A percentile compares a stretch with the other conserved stretches of the same genome.
These are phyloP conservation scores for Pleurotus platypus DNA, from an alignment of 768 basidiomycete species.

Conservation along the genomic window DNA sequence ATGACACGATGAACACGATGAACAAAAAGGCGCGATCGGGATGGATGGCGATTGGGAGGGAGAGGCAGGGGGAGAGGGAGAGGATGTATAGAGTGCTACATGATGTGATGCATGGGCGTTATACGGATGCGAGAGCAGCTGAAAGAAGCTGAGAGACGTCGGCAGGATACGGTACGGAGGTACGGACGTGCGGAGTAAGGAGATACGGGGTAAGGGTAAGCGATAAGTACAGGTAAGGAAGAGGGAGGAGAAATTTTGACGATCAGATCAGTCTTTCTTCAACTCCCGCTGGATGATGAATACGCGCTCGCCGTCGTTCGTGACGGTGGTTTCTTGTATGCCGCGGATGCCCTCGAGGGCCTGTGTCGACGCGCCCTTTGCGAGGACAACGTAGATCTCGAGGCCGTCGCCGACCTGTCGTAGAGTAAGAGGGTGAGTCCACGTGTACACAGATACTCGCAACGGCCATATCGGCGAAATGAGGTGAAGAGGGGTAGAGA, in stretches of 20 bases:
- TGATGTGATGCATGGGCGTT: too few relatives aligned
- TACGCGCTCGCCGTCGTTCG: slow-evolving; percentile 65
- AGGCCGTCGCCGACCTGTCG: slow-evolving; percentile 89
- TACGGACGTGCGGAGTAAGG: too few relatives aligned
- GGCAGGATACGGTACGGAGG: not conserved
- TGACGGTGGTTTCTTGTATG: slow-evolving; percentile 59
- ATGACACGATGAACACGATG: not conserved
- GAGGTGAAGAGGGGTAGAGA: not conserved
- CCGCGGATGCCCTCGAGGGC: slow-evolving; percentile 54
- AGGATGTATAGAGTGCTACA: not conserved
- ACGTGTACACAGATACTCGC: too few relatives aligned
- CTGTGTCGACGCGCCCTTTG: slow-evolving; percentile 59
- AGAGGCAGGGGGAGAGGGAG: not conserved
- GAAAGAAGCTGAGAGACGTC: not conserved
- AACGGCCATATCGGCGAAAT: not conserved
- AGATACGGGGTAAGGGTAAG: not conserved
- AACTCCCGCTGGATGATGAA: slow-evolving; percentile 75
- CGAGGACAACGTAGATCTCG: slow-evolving; percentile 85
- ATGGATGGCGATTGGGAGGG: not conserved
- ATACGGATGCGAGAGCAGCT: not conserved
- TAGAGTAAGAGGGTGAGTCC: not conserved
- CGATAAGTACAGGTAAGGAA: not conserved
- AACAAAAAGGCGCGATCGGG: not conserved
- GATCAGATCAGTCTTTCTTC: slow-evolving; percentile 66
- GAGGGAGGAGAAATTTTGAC: not conserved